phyloP scores from a whole-genome alignment of 768 basidiomycete species.

The Agrocybe praecox region DNA sequence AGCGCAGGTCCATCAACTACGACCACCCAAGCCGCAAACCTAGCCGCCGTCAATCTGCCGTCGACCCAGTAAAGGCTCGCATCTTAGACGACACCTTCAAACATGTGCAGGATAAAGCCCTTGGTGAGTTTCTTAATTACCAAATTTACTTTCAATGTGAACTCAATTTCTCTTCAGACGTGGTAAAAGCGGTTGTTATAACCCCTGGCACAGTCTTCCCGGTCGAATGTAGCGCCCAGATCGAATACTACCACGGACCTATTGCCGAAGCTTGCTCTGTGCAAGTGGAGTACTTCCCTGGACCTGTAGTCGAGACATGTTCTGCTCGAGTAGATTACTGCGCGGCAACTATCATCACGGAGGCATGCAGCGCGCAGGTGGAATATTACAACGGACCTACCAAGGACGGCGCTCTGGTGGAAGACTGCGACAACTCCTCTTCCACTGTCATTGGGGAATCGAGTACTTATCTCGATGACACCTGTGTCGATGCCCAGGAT shows the following conservation, averaged over 20 bases:
- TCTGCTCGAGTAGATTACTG: neutral
- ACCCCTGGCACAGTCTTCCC: conserved; percentile 10
- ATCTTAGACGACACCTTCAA: conserved; percentile 19
- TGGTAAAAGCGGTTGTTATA: conserved; percentile 19
- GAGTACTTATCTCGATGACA: too few species aligned
- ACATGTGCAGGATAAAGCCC: conserved; percentile 22
- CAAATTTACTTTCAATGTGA: neutral
- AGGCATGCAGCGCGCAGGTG: neutral
- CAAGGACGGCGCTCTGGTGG: neutral
- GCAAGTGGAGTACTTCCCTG: conserved; percentile 4
- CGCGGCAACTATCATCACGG: neutral
- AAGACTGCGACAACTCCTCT: neutral
- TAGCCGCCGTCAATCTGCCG: conserved; percentile 13
- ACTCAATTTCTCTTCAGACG: conserved; percentile 5
- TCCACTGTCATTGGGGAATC: too few species aligned
- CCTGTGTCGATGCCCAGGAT: neutral
- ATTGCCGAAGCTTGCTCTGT: neutral
- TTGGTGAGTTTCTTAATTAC: conserved; percentile 11
- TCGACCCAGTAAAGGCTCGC: conserved; percentile 21
- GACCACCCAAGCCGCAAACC: conserved; percentile 5
- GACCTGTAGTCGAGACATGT: neutral
- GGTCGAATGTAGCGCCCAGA: conserved; percentile 13
- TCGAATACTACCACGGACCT: conserved; percentile 17
- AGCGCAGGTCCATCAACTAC: neutral
- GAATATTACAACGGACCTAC: neutral